Evolutionary conservation across 1,139 yeast species (phyloP).

Genomic region (Meyerozyma elateridarum): DNA sequence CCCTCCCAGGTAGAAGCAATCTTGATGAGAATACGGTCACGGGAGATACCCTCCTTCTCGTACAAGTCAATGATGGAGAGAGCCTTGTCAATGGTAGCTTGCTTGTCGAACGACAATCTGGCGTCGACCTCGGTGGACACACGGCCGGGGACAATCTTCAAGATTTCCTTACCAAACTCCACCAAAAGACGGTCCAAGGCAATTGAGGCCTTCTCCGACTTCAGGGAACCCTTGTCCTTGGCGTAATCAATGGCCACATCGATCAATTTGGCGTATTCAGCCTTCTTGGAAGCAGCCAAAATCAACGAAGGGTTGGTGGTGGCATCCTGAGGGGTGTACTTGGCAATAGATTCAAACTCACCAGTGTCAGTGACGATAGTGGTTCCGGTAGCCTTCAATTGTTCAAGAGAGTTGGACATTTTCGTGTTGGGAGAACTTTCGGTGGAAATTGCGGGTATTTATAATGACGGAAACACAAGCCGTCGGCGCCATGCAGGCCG

Average conservation of each 20-base stretch:
- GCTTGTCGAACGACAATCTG: slow-evolving; percentile 90
- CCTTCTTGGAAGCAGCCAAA: slow-evolving; percentile 89
- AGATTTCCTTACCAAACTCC: slow-evolving; percentile 92
- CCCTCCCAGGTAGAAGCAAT: slow-evolving; percentile 99
- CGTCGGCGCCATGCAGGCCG: no score
- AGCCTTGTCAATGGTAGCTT: slow-evolving; percentile 91
- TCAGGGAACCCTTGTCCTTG: slow-evolving; percentile 54
- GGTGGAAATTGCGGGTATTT: no score
- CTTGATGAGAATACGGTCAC: slow-evolving; percentile 91
- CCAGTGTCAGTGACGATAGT: slow-evolving; percentile 98
- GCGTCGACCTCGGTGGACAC: slow-evolving; percentile 99
- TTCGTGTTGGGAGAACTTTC: no score
- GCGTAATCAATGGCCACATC: slow-evolving; percentile 90
- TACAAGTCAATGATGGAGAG: slow-evolving; percentile 79
- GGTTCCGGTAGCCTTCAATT: slow-evolving; percentile 92
- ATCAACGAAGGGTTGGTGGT: slow-evolving; percentile 98
- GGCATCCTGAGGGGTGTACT: slow-evolving; percentile 98
- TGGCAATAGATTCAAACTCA: slow-evolving; percentile 96
- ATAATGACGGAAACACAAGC: no score
- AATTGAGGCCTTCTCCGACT: slow-evolving; percentile 50
- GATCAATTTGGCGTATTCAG: slow-evolving; percentile 83
- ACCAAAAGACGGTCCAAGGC: slow-evolving; percentile 92
- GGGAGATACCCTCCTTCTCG: slow-evolving; percentile 74
- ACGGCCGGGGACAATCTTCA: slow-evolving; percentile 96
- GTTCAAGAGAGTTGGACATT: slow-evolving; percentile 74